Percentiles rank a stretch among this genome's conserved stretches.
phyloP scores from a whole-genome alignment of 176 grass and related monocot genomes.

The Oryza coarctata region DNA sequence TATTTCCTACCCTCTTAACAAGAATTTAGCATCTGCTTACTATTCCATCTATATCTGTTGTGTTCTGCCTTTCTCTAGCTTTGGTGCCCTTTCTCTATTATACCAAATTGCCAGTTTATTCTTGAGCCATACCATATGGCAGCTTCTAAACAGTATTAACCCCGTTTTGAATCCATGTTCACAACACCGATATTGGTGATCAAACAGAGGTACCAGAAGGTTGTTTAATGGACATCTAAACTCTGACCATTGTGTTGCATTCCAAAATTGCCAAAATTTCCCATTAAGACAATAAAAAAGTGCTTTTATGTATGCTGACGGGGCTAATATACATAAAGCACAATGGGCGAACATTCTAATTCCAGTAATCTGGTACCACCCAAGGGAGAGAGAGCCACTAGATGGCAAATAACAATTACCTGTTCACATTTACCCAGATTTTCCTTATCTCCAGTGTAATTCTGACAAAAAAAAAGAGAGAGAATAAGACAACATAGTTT shows the following conservation, averaged over 20 bases:
- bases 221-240: neutral
- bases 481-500: constrained; percentile 13
- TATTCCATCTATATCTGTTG: neutral
- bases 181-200: neutral
- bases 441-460: constrained; percentile 71
- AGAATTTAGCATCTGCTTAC: neutral
- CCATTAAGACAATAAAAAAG: neutral
- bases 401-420: constrained; percentile 48
- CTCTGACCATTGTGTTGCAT: neutral
- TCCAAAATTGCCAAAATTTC: neutral
- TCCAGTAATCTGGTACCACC: neutral
- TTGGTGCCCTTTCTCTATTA: neutral
- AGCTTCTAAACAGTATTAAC: neutral
- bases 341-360: constrained; percentile 1
- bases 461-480: constrained; percentile 44
- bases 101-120: neutral
- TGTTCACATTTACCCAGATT: constrained; percentile 95
- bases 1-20: neutral
- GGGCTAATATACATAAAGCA: neutral
- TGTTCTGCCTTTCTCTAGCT: neutral
- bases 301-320: neutral
- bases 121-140: neutral
- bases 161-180: neutral
- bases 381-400: constrained; percentile 8
- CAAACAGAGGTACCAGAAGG: neutral